phyloP scores from a whole-genome alignment of 768 basidiomycete genomes.

The Lyophyllum shimeji region DNA sequence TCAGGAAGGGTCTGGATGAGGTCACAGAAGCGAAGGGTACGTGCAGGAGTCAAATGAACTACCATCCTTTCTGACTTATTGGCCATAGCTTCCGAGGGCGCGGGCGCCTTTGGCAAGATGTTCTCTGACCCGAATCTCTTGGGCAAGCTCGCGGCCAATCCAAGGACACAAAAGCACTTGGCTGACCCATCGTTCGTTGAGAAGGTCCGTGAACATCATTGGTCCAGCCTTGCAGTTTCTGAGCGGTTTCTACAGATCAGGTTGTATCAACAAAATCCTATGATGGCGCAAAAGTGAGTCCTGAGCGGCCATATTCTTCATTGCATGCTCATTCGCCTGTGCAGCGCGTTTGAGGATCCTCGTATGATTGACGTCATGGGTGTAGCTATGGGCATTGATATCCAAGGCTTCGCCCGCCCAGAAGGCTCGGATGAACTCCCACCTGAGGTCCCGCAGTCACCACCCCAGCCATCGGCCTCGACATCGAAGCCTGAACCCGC shows the following conservation, averaged over 20 bases:
- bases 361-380: slow-evolving; percentile 95
- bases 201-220: slow-evolving; percentile 38
- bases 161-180: slow-evolving; percentile 81
- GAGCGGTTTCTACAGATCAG: slow-evolving; percentile 44
- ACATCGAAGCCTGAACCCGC: slow-evolving; percentile 42
- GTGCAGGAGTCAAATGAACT: neutral
- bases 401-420: slow-evolving; percentile 81
- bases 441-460: slow-evolving; percentile 42
- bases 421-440: slow-evolving; percentile 85
- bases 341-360: slow-evolving; percentile 70
- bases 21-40: slow-evolving; percentile 83
- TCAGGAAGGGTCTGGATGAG: slow-evolving; percentile 86
- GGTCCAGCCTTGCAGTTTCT: neutral
- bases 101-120: slow-evolving; percentile 62
- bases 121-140: slow-evolving; percentile 85
- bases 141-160: slow-evolving; percentile 82
- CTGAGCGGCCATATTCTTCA: neutral
- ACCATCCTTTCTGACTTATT: neutral
- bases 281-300: slow-evolving; percentile 56
- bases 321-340: slow-evolving; percentile 6
- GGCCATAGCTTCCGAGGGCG: slow-evolving; percentile 12
- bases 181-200: slow-evolving; percentile 81
- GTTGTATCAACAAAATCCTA: slow-evolving; percentile 68
- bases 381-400: slow-evolving; percentile 89
- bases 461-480: slow-evolving; percentile 41